Base-by-base conservation (phyloP, 78 protist species). In the Mantamonas sphyraenae region DNA sequence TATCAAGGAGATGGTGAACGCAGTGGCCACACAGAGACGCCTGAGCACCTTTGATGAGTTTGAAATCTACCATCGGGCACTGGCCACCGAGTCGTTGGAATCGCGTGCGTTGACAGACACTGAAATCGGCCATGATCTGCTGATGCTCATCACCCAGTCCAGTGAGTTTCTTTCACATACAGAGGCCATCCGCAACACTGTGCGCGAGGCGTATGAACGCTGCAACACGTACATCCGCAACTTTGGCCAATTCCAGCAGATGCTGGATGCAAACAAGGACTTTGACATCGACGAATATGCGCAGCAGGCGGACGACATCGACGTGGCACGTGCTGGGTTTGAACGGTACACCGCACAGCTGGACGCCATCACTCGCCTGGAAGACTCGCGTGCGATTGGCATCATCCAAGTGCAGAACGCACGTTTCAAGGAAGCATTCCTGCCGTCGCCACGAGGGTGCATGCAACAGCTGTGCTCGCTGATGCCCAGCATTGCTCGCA, bases 401-500 rank as follows among this genome's bases (percentile, higher is more conserved):
- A 26, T 77, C 43, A 69, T 68, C 82, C 5, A 16, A 8, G 56
- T 53, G 8, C 0, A 68, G n/a, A 59, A 0, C 39, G 30, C 58
- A 4, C 2, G 0, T 33, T 50, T 77, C 31, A 50, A 50, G 37
- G 40, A 47, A 57, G 3, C 2, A 28, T 37, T 80, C 45, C 1
- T 20, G 22, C 74, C 77, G 19, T 33, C 68, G 12, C 74, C 80
- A 22, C 53, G 33, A 14, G 0, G 19, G 26, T 80, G 80, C 72
- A 62, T 73, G 40, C 0, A 26, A 2, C 39, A 24, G 22, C 34
- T 80, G 3, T 66, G 37, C 50, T n/a, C 0, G 31, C 24, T 58
- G 28, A 33, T 80, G 30, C 85, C 85, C 47, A 56, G 9, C 35
- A 8, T 80, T 19, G 71, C 80, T 2, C 12, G 28, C 33, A 38